Evolutionary conservation across 352 stramenopile species (phyloP).

Genomic region (Pythium vanterpoolii): DNA sequence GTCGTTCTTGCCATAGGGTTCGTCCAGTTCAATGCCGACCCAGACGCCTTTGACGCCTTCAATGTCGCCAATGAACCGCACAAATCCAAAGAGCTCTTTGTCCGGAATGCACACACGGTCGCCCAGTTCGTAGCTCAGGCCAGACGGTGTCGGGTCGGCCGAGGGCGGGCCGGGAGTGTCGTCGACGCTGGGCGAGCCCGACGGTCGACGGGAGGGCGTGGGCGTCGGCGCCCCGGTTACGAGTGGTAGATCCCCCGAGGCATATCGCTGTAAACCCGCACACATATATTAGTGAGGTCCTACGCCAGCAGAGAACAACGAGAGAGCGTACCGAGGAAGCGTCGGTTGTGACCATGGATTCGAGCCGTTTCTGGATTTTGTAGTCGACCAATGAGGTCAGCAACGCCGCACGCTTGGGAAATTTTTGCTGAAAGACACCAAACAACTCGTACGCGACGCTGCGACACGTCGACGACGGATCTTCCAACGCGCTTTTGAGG

Average conservation of each 20-base stretch:
- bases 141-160: conserved; percentile 3
- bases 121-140: conserved; percentile 53
- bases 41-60: conserved; percentile 63
- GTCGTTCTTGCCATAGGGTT: conserved; percentile 79
- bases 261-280: neutral
- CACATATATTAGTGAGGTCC: neutral
- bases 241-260: conserved; percentile 1
- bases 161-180: conserved; percentile 26
- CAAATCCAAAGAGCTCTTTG: conserved; percentile 79
- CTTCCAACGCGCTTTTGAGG: conserved; percentile 66
- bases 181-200: conserved; percentile 29
- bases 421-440: conserved; percentile 65
- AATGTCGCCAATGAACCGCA: conserved; percentile 75
- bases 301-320: neutral
- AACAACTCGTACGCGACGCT: conserved; percentile 70
- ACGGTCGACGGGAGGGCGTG: neutral
- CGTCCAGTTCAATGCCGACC: conserved; percentile 78
- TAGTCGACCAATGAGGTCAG: conserved; percentile 72
- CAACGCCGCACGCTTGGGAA: conserved; percentile 67
- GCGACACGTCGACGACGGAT: conserved; percentile 73
- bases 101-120: conserved; percentile 84
- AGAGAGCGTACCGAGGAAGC: conserved; percentile 10
- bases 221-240: neutral
- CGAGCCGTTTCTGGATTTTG: conserved; percentile 81
- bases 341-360: conserved; percentile 42